These are phyloP conservation scores for Xylaria sp. DNA, from an alignment of 2,329 filamentous ascomycete genomes.

Conservation along the genomic window DNA sequence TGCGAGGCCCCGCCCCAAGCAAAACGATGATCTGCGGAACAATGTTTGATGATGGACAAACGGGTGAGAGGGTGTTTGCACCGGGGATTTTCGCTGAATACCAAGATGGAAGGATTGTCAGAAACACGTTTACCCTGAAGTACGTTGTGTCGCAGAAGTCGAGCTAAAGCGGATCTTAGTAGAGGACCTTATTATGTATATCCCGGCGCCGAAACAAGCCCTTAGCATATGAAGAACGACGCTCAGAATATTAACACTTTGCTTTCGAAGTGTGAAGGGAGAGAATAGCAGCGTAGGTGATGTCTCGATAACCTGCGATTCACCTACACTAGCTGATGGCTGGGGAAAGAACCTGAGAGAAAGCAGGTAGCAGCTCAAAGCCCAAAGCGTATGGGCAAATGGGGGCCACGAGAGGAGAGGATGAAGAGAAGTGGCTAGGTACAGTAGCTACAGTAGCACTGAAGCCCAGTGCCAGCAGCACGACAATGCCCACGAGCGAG, in stretches of 20 bases:
- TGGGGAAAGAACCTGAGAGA: slow-evolving; percentile 15
- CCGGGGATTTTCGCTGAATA: slow-evolving; percentile 23
- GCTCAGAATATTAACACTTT: slow-evolving; percentile 30
- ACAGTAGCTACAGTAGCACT: slow-evolving; percentile 31
- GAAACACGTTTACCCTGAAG: slow-evolving; percentile 51
- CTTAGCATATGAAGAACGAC: slow-evolving; percentile 25
- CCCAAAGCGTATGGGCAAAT: slow-evolving; percentile 13
- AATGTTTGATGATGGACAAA: slow-evolving; percentile 37
- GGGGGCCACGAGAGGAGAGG: slow-evolving; percentile 22
- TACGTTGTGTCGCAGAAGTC: slow-evolving; percentile 55
- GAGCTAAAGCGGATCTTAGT: slow-evolving; percentile 42
- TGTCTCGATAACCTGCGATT: slow-evolving; percentile 27
- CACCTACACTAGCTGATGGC: slow-evolving; percentile 19
- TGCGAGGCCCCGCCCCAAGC: slow-evolving; percentile 50
- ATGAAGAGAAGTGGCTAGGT: slow-evolving; percentile 23
- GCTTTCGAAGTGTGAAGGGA: slow-evolving; percentile 15
- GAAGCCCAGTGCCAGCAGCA: slow-evolving; percentile 31
- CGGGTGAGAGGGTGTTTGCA: slow-evolving; percentile 21
- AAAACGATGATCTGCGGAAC: slow-evolving; percentile 53
- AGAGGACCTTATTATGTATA: slow-evolving; percentile 23
- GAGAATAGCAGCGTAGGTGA: slow-evolving; percentile 13
- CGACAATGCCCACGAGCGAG: slow-evolving; percentile 22
- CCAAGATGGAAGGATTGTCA: slow-evolving; percentile 44
- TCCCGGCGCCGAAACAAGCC: slow-evolving; percentile 34
- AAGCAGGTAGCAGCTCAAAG: slow-evolving; percentile 16